Conservation (phyloP, 768 basidiomycete genomes). For the Calocera viscosa region DNA sequence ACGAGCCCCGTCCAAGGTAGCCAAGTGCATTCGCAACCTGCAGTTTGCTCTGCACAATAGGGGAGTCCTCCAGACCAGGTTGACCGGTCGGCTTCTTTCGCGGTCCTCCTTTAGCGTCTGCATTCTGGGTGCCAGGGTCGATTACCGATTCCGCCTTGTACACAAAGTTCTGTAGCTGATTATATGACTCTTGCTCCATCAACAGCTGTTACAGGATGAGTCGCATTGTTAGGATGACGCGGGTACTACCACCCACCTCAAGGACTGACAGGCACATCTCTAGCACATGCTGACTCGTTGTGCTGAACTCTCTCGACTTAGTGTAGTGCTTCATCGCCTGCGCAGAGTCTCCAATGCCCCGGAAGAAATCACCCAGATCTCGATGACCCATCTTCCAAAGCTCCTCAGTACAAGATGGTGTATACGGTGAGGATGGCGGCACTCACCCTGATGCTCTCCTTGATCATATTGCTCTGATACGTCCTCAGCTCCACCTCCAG, state of each 20-base stretch:
- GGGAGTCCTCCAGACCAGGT: slow-evolving; percentile 45
- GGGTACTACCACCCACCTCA: slow-evolving; percentile 23
- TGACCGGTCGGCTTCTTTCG: slow-evolving; percentile 21
- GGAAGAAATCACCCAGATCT: slow-evolving; percentile 72
- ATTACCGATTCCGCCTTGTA: slow-evolving; percentile 92
- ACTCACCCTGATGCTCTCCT: slow-evolving; percentile 86
- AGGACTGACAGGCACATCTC: slow-evolving; percentile 57
- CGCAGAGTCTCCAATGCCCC: slow-evolving; percentile 56
- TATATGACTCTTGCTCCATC: slow-evolving; percentile 74
- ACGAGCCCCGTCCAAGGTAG: slow-evolving; percentile 55
- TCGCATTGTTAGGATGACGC: not conserved
- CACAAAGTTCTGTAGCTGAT: slow-evolving; percentile 80
- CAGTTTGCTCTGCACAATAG: slow-evolving; percentile 62
- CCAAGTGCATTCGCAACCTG: slow-evolving; percentile 71
- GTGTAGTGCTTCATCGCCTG: slow-evolving; percentile 68
- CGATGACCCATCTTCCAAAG: slow-evolving; percentile 68
- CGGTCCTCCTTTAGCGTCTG: slow-evolving; percentile 2
- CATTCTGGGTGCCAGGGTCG: slow-evolving; percentile 30
- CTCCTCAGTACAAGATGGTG: not conserved
- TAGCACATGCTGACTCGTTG: slow-evolving; percentile 80
- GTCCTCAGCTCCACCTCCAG: slow-evolving; percentile 90
- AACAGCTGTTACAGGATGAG: slow-evolving; percentile 42
- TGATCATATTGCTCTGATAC: slow-evolving; percentile 94
- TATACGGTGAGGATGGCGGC: slow-evolving; percentile 18
- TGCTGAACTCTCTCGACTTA: slow-evolving; percentile 87